Percentiles rank a stretch among this genome's conserved stretches.
Evolutionary conservation across 2,329 filamentous ascomycete genomes (phyloP).

Genomic region (Penicillium sp.): DNA sequence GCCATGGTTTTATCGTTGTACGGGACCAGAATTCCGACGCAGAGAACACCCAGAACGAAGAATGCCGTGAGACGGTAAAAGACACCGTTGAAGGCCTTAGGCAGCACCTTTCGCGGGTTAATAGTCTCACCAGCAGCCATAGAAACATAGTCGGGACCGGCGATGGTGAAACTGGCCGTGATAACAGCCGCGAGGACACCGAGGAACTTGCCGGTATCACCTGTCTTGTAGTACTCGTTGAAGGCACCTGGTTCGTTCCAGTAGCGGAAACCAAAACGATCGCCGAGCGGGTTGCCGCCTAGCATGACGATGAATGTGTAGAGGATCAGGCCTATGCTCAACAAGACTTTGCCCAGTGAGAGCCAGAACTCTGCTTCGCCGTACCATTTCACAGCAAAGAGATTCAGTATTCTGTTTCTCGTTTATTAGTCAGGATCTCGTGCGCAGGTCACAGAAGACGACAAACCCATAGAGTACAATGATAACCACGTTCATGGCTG

Average conservation of each 20-base stretch:
- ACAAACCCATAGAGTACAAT: slow-evolving; percentile 47
- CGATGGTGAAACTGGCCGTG: slow-evolving; percentile 66
- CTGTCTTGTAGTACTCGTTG: slow-evolving; percentile 62
- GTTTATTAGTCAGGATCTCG: neutral
- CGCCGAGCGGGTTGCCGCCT: slow-evolving; percentile 72
- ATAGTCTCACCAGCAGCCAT: slow-evolving; percentile 68
- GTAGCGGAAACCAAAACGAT: slow-evolving; percentile 72
- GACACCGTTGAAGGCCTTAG: slow-evolving; percentile 73
- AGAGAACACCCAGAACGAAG: slow-evolving; percentile 72
- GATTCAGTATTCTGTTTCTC: slow-evolving; percentile 53
- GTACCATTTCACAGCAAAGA: slow-evolving; percentile 72
- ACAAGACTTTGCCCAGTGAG: slow-evolving; percentile 68
- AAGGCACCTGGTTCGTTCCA: slow-evolving; percentile 69
- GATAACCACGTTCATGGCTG: slow-evolving; percentile 48
- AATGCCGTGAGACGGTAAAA: slow-evolving; percentile 76
- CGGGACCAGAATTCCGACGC: slow-evolving; percentile 69
- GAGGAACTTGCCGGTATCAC: slow-evolving; percentile 67
- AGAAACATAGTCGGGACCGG: slow-evolving; percentile 66
- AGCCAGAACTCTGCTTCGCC: slow-evolving; percentile 76
- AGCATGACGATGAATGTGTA: slow-evolving; percentile 84
- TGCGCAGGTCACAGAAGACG: neutral
- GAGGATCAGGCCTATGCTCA: slow-evolving; percentile 68
- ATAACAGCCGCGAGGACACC: slow-evolving; percentile 77
- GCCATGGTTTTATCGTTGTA: slow-evolving; percentile 64
- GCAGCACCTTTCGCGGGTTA: slow-evolving; percentile 68